A percentile compares a stretch with the other conserved stretches of the same genome.
These are phyloP conservation scores for Albifimbria verrucaria DNA, from an alignment of 2,329 filamentous ascomycete genomes.

Conservation along the genomic window DNA sequence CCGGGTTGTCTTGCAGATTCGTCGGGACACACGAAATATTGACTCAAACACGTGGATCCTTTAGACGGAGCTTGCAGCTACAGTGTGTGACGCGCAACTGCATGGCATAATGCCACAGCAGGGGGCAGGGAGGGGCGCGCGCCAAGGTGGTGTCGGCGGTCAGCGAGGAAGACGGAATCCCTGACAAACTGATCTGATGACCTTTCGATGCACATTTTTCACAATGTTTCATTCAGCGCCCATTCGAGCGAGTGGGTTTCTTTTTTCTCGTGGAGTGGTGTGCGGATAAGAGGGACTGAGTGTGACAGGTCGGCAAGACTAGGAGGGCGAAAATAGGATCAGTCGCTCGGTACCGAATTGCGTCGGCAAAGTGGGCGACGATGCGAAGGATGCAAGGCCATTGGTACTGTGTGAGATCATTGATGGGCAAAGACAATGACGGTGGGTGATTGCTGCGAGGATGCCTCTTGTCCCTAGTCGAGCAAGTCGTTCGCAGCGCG, in stretches of 20 bases:
- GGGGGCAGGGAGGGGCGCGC: no score
- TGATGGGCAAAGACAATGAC: no score
- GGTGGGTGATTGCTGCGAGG: no score
- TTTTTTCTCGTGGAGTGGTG: not conserved
- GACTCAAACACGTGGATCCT: slow-evolving; percentile 24
- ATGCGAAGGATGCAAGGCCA: not conserved
- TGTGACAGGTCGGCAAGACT: not conserved
- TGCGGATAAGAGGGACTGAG: not conserved
- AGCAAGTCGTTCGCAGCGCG: slow-evolving; percentile 17
- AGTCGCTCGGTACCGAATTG: no score
- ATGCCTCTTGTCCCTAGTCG: no score
- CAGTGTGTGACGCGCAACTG: slow-evolving; percentile 17
- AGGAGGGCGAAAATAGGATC: no score
- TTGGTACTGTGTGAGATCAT: no score
- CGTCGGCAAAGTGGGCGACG: not conserved
- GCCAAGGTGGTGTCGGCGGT: slow-evolving; percentile 11
- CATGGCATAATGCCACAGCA: slow-evolving; percentile 2
- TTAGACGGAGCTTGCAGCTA: slow-evolving; percentile 18
- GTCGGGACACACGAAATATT: slow-evolving; percentile 13
- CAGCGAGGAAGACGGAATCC: slow-evolving; percentile 7
- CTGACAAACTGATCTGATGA: slow-evolving; percentile 12
- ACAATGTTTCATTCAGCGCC: not conserved
- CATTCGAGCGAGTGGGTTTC: not conserved
- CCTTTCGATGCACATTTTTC: not conserved
- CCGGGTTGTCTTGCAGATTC: slow-evolving; percentile 19